These are phyloP conservation scores for Verticillium isaacii DNA, from an alignment of 2,329 filamentous ascomycete species.

Conservation along the genomic window DNA sequence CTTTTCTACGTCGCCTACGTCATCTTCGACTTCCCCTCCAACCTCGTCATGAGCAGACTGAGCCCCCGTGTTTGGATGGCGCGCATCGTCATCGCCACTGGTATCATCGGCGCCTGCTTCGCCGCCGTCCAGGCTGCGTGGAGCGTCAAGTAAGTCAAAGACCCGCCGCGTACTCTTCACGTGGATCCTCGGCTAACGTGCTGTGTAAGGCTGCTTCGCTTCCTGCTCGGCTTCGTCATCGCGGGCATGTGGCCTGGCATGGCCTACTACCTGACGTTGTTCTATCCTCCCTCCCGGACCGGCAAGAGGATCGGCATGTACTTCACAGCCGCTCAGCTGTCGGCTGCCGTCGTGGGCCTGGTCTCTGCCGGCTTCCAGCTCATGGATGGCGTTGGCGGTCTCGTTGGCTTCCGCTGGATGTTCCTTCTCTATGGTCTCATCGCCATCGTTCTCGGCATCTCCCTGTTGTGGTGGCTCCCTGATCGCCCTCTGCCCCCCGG, in stretches of 20 bases:
- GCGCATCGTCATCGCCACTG: constrained; percentile 82
- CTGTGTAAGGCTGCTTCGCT: constrained; percentile 59
- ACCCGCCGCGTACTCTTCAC: background rate
- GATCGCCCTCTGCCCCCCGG: constrained; percentile 75
- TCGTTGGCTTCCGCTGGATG: constrained; percentile 89
- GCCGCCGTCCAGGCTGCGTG: constrained; percentile 76
- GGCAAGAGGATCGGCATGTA: constrained; percentile 87
- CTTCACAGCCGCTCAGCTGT: constrained; percentile 84
- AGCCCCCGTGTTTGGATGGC: constrained; percentile 90
- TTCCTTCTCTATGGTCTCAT: constrained; percentile 82
- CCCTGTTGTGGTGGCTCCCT: constrained; percentile 84
- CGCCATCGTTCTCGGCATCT: constrained; percentile 65
- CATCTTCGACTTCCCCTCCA: constrained; percentile 82
- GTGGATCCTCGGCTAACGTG: constrained; percentile 8
- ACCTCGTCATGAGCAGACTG: constrained; percentile 80
- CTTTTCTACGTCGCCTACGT: constrained; percentile 93
- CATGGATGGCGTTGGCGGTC: constrained; percentile 73
- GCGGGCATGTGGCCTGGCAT: constrained; percentile 96
- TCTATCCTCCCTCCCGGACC: constrained; percentile 82
- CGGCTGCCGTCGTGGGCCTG: constrained; percentile 81
- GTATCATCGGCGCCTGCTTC: constrained; percentile 78
- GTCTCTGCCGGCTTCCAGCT: constrained; percentile 89
- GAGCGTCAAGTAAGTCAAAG: constrained; percentile 65
- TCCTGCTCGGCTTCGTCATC: constrained; percentile 81
- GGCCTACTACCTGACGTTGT: constrained; percentile 87